Evolutionary conservation across 805 yeast species (phyloP).

Genomic region (Pichia cephalocereana): DNA sequence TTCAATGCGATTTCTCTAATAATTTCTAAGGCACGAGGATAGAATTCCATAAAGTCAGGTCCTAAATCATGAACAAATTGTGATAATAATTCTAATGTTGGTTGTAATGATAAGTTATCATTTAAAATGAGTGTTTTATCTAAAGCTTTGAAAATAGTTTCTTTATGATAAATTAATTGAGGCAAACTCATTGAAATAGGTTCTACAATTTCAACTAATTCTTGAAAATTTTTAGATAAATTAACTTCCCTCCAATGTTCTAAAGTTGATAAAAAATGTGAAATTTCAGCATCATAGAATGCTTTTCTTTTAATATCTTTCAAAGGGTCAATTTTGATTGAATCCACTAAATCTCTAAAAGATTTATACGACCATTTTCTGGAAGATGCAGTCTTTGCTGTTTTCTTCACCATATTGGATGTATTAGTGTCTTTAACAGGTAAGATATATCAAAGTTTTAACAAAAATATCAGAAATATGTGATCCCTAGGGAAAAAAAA

Average conservation of each 20-base stretch:
- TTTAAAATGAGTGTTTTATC: conserved; percentile 38
- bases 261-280: conserved; percentile 70
- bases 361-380: conserved; percentile 60
- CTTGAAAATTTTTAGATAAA: conserved; percentile 60
- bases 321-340: conserved; percentile 69
- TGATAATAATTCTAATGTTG: conserved; percentile 68
- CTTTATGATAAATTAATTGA: conserved; percentile 66
- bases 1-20: conserved; percentile 39
- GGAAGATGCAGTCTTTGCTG: conserved; percentile 42
- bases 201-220: conserved; percentile 48
- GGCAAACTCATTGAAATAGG: conserved; percentile 62
- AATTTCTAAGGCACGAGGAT: conserved; percentile 40
- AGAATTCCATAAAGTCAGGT: conserved; percentile 71
- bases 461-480: too few species aligned
- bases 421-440: too few species aligned
- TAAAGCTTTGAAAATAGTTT: conserved; percentile 38
- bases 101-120: conserved; percentile 69
- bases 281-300: conserved; percentile 61
- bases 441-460: too few species aligned
- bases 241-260: conserved; percentile 87
- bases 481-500: too few species aligned
- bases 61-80: conserved; percentile 91
- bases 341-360: conserved; percentile 76
- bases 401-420: conserved; percentile 25
- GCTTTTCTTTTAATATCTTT: conserved; percentile 47